phyloP scores from a whole-genome alignment of 2,329 filamentous ascomycete species.

The Sodiomyces alkalinus region DNA sequence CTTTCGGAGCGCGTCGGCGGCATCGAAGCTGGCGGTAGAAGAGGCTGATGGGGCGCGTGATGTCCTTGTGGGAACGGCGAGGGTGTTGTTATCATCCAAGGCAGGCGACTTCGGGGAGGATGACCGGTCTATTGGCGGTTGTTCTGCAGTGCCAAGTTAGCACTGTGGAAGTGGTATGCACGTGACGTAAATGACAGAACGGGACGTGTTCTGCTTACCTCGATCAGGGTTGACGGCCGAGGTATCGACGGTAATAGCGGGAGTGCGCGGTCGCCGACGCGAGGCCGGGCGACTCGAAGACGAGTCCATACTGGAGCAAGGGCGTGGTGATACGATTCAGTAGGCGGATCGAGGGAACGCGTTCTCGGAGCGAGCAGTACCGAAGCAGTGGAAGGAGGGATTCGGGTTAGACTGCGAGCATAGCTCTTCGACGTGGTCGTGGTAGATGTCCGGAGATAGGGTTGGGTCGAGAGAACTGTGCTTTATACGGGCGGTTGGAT shows the following conservation, averaged over 20 bases:
- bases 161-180: neutral
- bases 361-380: no score
- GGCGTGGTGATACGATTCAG: no score
- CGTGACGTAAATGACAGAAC: slow-evolving; percentile 1
- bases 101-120: neutral
- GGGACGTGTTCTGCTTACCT: no score
- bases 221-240: slow-evolving; percentile 7
- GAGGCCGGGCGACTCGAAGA: neutral
- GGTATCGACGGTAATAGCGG: slow-evolving; percentile 9
- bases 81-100: slow-evolving; percentile 7
- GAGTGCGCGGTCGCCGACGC: slow-evolving; percentile 5
- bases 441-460: no score
- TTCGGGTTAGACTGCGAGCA: no score
- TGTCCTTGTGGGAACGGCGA: slow-evolving; percentile 8
- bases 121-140: neutral
- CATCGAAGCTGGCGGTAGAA: neutral
- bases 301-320: neutral
- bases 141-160: neutral
- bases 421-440: no score
- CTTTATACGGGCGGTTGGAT: no score
- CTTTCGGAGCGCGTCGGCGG: slow-evolving; percentile 1
- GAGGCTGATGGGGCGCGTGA: slow-evolving; percentile 5
- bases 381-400: no score
- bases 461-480: no score
- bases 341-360: no score